Conservation (phyloP, 129 eudicot genomes). For the Tagetes erecta region DNA sequence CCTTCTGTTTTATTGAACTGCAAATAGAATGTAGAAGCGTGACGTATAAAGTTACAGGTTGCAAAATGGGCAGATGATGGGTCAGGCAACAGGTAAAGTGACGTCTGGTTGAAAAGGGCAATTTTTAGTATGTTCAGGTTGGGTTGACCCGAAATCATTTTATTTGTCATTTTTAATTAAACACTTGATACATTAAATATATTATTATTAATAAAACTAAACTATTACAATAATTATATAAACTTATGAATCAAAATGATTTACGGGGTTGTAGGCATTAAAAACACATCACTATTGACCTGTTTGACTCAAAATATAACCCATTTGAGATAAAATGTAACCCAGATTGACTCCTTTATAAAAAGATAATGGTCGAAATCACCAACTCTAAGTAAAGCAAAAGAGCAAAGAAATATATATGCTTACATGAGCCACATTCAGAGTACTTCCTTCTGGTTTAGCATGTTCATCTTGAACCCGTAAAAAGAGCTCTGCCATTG, state of each 20-base stretch:
- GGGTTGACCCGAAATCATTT: not conserved
- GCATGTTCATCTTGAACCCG: slow-evolving; percentile 43
- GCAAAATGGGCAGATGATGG: not conserved
- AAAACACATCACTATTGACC: not conserved
- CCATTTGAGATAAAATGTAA: not conserved
- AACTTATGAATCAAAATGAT: not conserved
- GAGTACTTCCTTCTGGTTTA: slow-evolving; percentile 29
- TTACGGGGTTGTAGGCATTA: not conserved
- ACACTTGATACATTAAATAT: not conserved
- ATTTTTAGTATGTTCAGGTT: not conserved
- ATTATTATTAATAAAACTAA: not conserved
- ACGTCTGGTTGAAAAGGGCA: not conserved
- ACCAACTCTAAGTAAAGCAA: not conserved
- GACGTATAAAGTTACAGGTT: slow-evolving; percentile 1
- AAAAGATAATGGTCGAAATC: not conserved
- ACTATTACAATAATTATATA: not conserved
- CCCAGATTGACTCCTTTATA: not conserved
- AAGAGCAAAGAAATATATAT: slow-evolving; percentile 4
- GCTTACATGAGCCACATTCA: slow-evolving; percentile 38
- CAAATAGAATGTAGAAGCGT: not conserved
- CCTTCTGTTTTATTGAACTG: slow-evolving; percentile 42
- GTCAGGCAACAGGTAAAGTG: not conserved
- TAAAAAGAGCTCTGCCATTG: slow-evolving; percentile 62
- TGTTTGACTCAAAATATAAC: not conserved
- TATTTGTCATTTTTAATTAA: not conserved